A percentile compares a stretch with the other conserved stretches of the same genome.
phyloP scores from a whole-genome alignment of 805 yeast genomes.

The Starmerella gropengiesseri region DNA sequence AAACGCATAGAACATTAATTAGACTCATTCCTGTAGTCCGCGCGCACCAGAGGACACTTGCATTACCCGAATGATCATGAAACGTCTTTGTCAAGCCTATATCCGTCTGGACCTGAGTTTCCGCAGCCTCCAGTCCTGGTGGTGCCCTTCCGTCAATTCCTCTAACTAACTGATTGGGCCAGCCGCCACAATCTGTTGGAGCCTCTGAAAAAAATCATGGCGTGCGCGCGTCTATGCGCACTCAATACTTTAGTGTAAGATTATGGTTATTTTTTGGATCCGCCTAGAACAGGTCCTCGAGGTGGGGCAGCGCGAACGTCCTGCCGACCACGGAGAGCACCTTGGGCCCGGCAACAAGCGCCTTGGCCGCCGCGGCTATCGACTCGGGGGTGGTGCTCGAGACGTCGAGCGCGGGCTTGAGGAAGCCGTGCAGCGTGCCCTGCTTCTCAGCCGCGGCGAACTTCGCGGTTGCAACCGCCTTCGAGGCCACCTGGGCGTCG shows the following conservation, averaged over 20 bases:
- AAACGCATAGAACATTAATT: not conserved
- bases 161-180: not conserved
- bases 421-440: slow-evolving; percentile 32
- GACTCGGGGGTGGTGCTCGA: slow-evolving; percentile 27
- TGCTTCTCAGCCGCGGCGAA: slow-evolving; percentile 44
- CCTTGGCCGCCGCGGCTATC: slow-evolving; percentile 29
- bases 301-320: slow-evolving; percentile 72
- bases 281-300: slow-evolving; percentile 64
- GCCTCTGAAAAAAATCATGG: too few relatives aligned
- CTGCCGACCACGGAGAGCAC: slow-evolving; percentile 88
- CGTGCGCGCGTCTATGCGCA: too few relatives aligned
- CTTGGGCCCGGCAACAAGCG: slow-evolving; percentile 41
- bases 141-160: too few relatives aligned
- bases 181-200: too few relatives aligned
- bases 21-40: too few relatives aligned
- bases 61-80: too few relatives aligned
- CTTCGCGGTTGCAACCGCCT: slow-evolving; percentile 46
- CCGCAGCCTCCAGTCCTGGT: too few relatives aligned
- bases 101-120: too few relatives aligned
- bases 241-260: too few relatives aligned
- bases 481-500: slow-evolving; percentile 33
- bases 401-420: slow-evolving; percentile 36
- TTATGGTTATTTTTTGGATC: not conserved
- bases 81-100: too few relatives aligned
- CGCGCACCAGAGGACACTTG: too few relatives aligned